Conservation (phyloP, 352 stramenopile species). For the Plasmopara muralis region DNA sequence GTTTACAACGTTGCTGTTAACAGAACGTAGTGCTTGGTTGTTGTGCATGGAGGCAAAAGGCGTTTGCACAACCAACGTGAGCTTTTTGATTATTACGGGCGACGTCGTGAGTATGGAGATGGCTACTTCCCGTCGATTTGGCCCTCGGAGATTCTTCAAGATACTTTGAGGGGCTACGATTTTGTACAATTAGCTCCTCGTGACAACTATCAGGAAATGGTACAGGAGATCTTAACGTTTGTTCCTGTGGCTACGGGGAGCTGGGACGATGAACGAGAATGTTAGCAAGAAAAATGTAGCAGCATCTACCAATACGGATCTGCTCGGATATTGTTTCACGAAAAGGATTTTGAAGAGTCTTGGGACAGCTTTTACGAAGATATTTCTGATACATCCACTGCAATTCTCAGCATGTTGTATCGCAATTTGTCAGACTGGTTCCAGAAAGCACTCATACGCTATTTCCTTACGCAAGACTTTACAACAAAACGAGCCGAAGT, state of each 20-base stretch:
- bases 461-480: too few species aligned
- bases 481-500: too few species aligned
- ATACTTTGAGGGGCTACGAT: conserved; percentile 56
- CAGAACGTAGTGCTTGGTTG: conserved; percentile 51
- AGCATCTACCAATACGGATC: too few species aligned
- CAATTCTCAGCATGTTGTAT: conserved; percentile 54
- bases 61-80: conserved; percentile 61
- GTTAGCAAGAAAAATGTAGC: neutral
- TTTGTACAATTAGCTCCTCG: conserved; percentile 47
- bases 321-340: conserved; percentile 12
- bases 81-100: conserved; percentile 90
- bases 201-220: conserved; percentile 59
- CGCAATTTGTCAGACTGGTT: conserved; percentile 5
- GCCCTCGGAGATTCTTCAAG: conserved; percentile 84
- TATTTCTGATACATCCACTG: conserved; percentile 65
- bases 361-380: conserved; percentile 68
- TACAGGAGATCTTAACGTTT: conserved; percentile 57
- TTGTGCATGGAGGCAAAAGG: conserved; percentile 85
- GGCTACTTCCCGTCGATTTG: conserved; percentile 86
- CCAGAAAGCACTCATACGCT: too few species aligned
- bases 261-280: conserved; percentile 16
- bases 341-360: conserved; percentile 54
- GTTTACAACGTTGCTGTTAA: neutral
- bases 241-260: conserved; percentile 39
- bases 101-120: conserved; percentile 88